Evolutionary conservation across 306 rosid species (phyloP).

Genomic region (Citrullus colocynthis): DNA sequence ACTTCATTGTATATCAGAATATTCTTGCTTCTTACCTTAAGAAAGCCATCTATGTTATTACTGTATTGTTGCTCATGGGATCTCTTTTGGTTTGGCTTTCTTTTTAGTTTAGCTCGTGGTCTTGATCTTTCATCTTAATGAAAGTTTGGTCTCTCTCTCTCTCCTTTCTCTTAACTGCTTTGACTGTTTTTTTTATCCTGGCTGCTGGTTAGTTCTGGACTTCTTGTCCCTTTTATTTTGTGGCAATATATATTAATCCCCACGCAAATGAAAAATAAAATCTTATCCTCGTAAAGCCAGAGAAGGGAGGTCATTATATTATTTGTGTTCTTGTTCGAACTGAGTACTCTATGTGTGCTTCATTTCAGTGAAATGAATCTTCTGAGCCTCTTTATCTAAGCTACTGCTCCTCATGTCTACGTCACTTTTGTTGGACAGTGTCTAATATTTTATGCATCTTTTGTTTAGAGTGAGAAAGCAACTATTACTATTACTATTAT

Average conservation of each 20-base stretch:
- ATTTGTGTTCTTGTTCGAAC: neutral
- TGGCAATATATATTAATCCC: too few relatives aligned
- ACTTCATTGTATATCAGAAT: neutral
- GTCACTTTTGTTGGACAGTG: neutral
- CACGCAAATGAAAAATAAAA: too few relatives aligned
- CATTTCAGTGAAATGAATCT: neutral
- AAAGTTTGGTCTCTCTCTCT: too few relatives aligned
- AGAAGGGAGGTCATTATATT: neutral
- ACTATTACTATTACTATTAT: neutral
- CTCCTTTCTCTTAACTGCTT: too few relatives aligned
- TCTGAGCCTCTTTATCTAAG: neutral
- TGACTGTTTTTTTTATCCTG: too few relatives aligned
- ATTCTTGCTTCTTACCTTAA: neutral
- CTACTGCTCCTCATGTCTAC: neutral
- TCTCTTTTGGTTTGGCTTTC: neutral
- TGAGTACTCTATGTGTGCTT: neutral
- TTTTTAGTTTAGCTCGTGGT: neutral
- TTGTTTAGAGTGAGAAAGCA: neutral
- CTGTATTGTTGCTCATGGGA: neutral
- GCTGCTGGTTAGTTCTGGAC: too few relatives aligned
- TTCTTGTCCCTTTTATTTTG: too few relatives aligned
- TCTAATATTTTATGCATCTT: neutral
- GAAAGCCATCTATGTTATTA: neutral
- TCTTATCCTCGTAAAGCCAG: neutral
- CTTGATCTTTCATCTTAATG: too few relatives aligned